Evolutionary conservation across 2,329 filamentous ascomycete species (phyloP), one percentile per base, ranked within the genome.

Genomic region (Colletotrichum karsti): DNA sequence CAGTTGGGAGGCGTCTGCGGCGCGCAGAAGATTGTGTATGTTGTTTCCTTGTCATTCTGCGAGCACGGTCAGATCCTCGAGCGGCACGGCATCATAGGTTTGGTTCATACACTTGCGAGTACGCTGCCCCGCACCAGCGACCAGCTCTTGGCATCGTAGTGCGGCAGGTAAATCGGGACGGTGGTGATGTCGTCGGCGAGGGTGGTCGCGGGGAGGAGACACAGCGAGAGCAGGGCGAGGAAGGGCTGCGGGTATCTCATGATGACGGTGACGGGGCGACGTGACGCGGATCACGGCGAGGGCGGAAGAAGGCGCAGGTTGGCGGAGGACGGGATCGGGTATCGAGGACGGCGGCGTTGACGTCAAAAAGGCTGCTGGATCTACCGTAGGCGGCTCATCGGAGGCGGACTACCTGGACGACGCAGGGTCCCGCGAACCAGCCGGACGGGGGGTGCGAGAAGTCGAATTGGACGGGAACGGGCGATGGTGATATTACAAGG

Each of bases 1-100:
- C 84, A 86, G 7, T 76, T 77, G 6, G 75, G 76, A 3, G 79
- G 77, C n/a, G 78, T 77, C 61, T 80, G 74, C 30, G 81, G 77
- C 9, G 80, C 79, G 67, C 84, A 86, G 72, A 86, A 86, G 42
- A 86, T 81, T 63, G 83, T 85, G 69, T 84, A 85, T 24, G 82
- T 81, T 15, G 84, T 85, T 66, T 79, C 75, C 26, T 73, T 72
- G 42, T 74, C 70, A 64, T 85, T 76, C 82, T 84, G 70, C 35
- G 56, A 24, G 26, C 10, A 39, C 13, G 24, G 63, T 70, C 24
- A 71, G 67, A 42, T 24, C 35, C 22, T 39, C n/a, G 10, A 42
- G 33, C 5, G 4, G 58, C 50, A 46, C 24, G 5, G 24, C 9
- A 28, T 7, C 22, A 24, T n/a, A 18, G 18, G n/a, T n/a, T 20